Percentiles rank a stretch among this genome's conserved stretches.
Evolutionary conservation across 306 rosid species (phyloP).

Genomic region (Cajanus cajan): DNA sequence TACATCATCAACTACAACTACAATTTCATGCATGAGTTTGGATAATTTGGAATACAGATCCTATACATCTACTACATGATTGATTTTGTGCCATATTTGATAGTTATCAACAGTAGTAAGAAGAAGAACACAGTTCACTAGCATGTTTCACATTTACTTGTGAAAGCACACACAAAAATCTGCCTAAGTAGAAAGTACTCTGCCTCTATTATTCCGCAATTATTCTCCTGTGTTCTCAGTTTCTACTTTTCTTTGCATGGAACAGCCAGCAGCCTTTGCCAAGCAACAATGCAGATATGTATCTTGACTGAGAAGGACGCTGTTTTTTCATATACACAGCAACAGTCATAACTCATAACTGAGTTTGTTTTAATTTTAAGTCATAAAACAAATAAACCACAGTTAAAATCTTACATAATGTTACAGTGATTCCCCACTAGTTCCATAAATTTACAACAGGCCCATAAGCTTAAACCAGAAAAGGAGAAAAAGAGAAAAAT

Average conservation of each 20-base stretch:
- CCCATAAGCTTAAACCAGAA: too few species aligned
- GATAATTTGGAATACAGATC: background rate
- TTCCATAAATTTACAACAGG: background rate
- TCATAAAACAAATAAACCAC: background rate
- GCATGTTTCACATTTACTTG: background rate
- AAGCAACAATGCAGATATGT: slow-evolving; percentile 6
- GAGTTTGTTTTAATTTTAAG: background rate
- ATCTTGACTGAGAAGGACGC: background rate
- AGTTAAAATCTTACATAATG: background rate
- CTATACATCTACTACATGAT: background rate
- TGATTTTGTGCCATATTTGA: slow-evolving; percentile 19
- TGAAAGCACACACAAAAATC: background rate
- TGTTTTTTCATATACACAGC: slow-evolving; percentile 10
- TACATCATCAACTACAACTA: background rate
- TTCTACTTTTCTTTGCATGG: slow-evolving; percentile 5
- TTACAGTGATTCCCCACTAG: background rate
- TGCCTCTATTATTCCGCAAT: background rate
- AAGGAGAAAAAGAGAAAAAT: too few species aligned
- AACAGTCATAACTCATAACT: background rate
- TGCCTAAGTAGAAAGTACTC: background rate
- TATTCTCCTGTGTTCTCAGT: background rate
- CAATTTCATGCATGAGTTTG: background rate
- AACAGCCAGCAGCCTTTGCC: slow-evolving; percentile 1
- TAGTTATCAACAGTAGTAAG: background rate
- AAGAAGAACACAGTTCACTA: slow-evolving; percentile 1